Percentiles rank a stretch among this genome's conserved stretches.
Conservation (phyloP, 768 basidiomycete genomes). For the Mycena polygramma region DNA sequence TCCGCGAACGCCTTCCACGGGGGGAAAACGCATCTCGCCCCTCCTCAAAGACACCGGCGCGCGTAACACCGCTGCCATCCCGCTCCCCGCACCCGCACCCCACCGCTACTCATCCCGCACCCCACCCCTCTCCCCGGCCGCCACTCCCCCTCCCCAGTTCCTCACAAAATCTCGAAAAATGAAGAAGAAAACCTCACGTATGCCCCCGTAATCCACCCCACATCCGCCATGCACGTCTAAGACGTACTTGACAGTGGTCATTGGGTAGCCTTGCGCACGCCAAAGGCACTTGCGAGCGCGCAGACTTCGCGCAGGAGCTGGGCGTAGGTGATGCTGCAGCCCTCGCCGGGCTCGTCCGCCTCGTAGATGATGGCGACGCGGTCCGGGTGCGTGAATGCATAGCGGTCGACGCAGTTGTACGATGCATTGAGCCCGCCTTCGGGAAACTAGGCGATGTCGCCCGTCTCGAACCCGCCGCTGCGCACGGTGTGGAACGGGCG, state of each 20-base stretch:
- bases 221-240: constrained; percentile 99
- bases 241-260: constrained; percentile 97
- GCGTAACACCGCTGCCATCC: no score
- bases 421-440: constrained; percentile 93
- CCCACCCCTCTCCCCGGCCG: no score
- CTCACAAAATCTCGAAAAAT: no score
- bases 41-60: no score
- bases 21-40: no score
- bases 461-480: constrained; percentile 84
- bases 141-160: no score
- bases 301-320: constrained; percentile 94
- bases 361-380: constrained; percentile 98
- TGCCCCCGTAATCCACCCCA: constrained; percentile 99
- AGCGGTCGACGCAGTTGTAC: constrained; percentile 98
- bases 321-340: constrained; percentile 82
- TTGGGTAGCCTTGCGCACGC: constrained; percentile 94
- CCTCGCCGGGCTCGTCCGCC: constrained; percentile 92
- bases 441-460: constrained; percentile 96
- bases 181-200: constrained; percentile 57
- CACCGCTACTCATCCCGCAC: no score
- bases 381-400: constrained; percentile 91
- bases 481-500: constrained; percentile 90
- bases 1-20: no score
- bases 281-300: constrained; percentile 92
- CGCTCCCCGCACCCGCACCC: no score